Conservation (phyloP, 1,139 yeast genomes). For the Magnusiomyces suaveolens region DNA sequence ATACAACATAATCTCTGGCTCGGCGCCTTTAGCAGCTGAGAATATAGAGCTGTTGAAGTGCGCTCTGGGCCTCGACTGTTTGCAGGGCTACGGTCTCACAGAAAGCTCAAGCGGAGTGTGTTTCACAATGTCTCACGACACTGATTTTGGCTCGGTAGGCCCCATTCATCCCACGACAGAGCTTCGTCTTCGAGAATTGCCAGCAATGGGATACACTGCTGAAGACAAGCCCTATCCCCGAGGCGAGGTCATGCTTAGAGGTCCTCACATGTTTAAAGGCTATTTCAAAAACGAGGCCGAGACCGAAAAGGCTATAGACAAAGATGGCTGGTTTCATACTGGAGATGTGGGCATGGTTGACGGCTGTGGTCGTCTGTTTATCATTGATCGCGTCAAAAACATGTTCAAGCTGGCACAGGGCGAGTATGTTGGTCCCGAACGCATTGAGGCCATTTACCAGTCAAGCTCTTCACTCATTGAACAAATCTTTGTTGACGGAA, state of each 20-base stretch:
- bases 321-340: conserved; percentile 67
- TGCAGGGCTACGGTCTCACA: conserved; percentile 72
- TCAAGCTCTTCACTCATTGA: conserved; percentile 43
- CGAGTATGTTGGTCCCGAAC: conserved; percentile 73
- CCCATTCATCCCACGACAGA: conserved; percentile 46
- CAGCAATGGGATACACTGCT: conserved; percentile 54
- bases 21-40: conserved; percentile 62
- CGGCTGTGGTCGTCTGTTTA: conserved; percentile 45
- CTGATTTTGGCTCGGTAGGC: conserved; percentile 52
- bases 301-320: conserved; percentile 44
- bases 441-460: conserved; percentile 56
- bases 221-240: conserved; percentile 42
- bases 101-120: conserved; percentile 63
- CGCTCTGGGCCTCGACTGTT: conserved; percentile 48
- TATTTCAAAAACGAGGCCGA: conserved; percentile 53
- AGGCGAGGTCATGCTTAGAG: conserved; percentile 58
- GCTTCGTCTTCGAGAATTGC: conserved; percentile 53
- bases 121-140: conserved; percentile 40
- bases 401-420: conserved; percentile 77
- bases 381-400: conserved; percentile 70
- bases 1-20: conserved; percentile 44
- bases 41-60: conserved; percentile 54
- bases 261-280: conserved; percentile 52
- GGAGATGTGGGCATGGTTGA: conserved; percentile 64
- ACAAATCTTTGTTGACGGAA: conserved; percentile 63